A percentile compares a stretch with the other conserved stretches of the same genome.
phyloP scores from a whole-genome alignment of 1,284 basidiomycete genomes.

The Ceratorhiza oryzae-sativae region DNA sequence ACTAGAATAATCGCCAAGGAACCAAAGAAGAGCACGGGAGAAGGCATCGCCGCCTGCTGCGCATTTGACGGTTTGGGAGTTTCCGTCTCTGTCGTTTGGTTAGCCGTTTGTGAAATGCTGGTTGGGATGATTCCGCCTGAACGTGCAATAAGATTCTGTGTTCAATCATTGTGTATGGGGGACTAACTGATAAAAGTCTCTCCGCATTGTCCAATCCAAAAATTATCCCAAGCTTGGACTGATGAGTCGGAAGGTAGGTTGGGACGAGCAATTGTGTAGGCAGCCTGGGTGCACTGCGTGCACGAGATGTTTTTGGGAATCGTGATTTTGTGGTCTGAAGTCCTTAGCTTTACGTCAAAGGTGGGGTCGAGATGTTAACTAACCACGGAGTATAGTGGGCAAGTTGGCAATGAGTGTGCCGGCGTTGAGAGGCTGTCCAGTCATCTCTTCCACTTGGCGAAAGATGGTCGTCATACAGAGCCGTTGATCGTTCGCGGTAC shows the following conservation, averaged over 20 bases:
- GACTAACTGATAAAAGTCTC: slow-evolving; percentile 21
- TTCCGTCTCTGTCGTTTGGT: not conserved
- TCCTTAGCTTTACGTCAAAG: too few relatives aligned
- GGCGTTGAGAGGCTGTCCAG: slow-evolving; percentile 11
- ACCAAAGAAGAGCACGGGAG: not conserved
- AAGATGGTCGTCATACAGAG: slow-evolving; percentile 11
- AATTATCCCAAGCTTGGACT: slow-evolving; percentile 23
- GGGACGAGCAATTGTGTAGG: slow-evolving; percentile 18
- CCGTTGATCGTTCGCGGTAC: not conserved
- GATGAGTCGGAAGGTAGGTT: slow-evolving; percentile 8
- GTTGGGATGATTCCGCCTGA: slow-evolving; percentile 1
- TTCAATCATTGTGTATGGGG: not conserved
- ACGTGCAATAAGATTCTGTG: not conserved
- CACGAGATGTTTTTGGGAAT: slow-evolving; percentile 27
- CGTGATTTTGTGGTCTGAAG: slow-evolving; percentile 6
- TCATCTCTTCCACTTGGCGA: not conserved
- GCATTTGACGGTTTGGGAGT: not conserved
- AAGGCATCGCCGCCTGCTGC: not conserved
- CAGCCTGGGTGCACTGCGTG: slow-evolving; percentile 18
- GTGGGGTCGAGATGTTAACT: too few relatives aligned
- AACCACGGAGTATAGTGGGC: not conserved
- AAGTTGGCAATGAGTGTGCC: not conserved
- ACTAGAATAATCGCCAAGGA: slow-evolving; percentile 8
- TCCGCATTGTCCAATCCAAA: slow-evolving; percentile 22
- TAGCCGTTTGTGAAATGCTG: slow-evolving; percentile 13